Percentiles rank a stretch among this genome's conserved stretches.
Evolutionary conservation across 768 basidiomycete genomes (phyloP).

Genomic region (Termitomyces eurrhizus): DNA sequence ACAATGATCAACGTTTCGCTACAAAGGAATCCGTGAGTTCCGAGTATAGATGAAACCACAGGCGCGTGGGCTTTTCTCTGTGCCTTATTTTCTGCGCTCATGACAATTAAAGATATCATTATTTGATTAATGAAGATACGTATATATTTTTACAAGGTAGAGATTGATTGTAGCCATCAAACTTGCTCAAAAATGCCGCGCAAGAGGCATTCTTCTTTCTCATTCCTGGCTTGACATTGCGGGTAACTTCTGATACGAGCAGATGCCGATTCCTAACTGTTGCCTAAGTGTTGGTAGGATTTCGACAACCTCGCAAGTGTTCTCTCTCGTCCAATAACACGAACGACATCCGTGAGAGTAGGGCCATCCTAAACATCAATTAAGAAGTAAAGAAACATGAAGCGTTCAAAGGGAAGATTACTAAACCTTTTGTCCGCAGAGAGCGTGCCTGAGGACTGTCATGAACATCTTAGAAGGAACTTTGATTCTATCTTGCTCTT

Average conservation of each 20-base stretch:
- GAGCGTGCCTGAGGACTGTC: constrained; percentile 68
- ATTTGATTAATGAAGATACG: neutral
- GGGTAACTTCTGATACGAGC: neutral
- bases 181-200: neutral
- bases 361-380: constrained; percentile 41
- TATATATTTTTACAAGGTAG: neutral
- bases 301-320: constrained; percentile 32
- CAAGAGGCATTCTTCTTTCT: neutral
- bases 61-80: neutral
- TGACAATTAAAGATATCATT: neutral
- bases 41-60: neutral
- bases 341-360: constrained; percentile 40
- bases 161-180: neutral
- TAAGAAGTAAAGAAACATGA: neutral
- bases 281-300: neutral
- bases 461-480: constrained; percentile 55
- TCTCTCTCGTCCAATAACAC: constrained; percentile 38
- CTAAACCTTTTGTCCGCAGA: constrained; percentile 80
- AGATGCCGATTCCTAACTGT: neutral
- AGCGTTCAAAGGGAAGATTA: neutral
- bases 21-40: too few relatives aligned
- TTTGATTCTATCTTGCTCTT: constrained; percentile 32
- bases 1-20: too few relatives aligned
- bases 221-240: neutral
- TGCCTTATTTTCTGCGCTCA: neutral